Evolutionary conservation across 1,284 basidiomycete genomes (phyloP).

Genomic region (Trametes versicolor): DNA sequence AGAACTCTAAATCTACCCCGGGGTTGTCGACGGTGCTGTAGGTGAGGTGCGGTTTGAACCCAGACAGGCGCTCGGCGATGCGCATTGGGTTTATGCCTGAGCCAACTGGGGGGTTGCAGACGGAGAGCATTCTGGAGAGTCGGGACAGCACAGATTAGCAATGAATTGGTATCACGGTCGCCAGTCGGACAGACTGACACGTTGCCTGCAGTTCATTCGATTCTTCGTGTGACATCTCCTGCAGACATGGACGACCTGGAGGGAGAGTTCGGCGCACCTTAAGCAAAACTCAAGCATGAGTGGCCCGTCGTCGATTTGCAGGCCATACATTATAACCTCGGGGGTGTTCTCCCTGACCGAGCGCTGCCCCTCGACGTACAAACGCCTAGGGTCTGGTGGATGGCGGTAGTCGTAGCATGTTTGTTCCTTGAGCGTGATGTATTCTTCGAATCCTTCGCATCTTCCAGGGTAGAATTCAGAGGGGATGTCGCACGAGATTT

Average conservation of each 20-base stretch:
- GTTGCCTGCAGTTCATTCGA: too few species aligned
- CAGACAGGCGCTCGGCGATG: background rate
- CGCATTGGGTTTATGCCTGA: too few species aligned
- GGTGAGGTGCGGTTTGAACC: background rate
- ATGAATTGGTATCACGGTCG: too few species aligned
- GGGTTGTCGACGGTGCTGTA: background rate
- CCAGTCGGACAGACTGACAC: too few species aligned
- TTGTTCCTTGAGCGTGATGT: constrained; percentile 15
- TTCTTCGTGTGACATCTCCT: too few species aligned
- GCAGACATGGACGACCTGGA: too few species aligned
- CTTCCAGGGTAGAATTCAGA: background rate
- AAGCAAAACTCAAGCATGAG: constrained; percentile 18
- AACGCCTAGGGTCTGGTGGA: constrained; percentile 1
- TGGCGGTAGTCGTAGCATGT: constrained; percentile 18
- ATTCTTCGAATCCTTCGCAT: constrained; percentile 5
- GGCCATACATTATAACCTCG: background rate
- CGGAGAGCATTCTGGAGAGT: background rate
- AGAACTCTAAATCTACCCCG: background rate
- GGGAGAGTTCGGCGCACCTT: constrained; percentile 4
- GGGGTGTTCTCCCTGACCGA: constrained; percentile 5
- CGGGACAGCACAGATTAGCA: too few species aligned
- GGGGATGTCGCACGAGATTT: constrained; percentile 2
- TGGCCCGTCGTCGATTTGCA: constrained; percentile 7
- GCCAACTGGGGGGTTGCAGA: background rate
- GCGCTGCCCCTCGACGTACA: constrained; percentile 7